A percentile compares a stretch with the other conserved stretches of the same genome.
Evolutionary conservation across 2,329 filamentous ascomycete species (phyloP).

Genomic region (Fonsecaea monophora): DNA sequence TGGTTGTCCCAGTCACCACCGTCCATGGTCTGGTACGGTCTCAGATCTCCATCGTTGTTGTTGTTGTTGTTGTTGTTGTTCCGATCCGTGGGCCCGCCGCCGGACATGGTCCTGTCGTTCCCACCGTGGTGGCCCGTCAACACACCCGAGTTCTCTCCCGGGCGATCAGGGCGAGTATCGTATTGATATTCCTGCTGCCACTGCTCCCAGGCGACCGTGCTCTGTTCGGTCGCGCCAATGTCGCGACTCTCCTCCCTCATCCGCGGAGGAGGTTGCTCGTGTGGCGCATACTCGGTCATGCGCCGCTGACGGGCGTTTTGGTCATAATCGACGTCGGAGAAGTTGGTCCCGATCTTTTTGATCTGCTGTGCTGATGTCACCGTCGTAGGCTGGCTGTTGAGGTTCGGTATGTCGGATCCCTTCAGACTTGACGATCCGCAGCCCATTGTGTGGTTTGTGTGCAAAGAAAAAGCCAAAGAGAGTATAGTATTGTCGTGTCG

Average conservation of each 20-base stretch:
- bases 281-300: conserved; percentile 38
- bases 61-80: neutral
- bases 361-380: conserved; percentile 20
- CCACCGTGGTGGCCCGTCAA: neutral
- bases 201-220: neutral
- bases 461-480: too few relatives aligned
- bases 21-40: conserved; percentile 33
- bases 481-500: neutral
- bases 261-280: conserved; percentile 25
- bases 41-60: conserved; percentile 13
- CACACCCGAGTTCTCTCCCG: neutral
- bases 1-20: conserved; percentile 30
- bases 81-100: neutral
- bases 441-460: conserved; percentile 30
- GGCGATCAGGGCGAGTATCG: neutral
- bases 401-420: conserved; percentile 33
- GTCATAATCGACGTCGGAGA: conserved; percentile 37
- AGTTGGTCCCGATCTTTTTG: conserved; percentile 36
- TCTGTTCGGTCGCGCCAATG: neutral
- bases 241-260: conserved; percentile 18
- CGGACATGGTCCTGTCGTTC: conserved; percentile 6
- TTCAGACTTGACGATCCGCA: conserved; percentile 38
- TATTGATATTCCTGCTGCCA: neutral
- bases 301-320: conserved; percentile 29
- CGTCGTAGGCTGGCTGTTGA: conserved; percentile 26